phyloP scores from a whole-genome alignment of 2,329 filamentous ascomycete species.

The Sclerotinia spermophila region DNA sequence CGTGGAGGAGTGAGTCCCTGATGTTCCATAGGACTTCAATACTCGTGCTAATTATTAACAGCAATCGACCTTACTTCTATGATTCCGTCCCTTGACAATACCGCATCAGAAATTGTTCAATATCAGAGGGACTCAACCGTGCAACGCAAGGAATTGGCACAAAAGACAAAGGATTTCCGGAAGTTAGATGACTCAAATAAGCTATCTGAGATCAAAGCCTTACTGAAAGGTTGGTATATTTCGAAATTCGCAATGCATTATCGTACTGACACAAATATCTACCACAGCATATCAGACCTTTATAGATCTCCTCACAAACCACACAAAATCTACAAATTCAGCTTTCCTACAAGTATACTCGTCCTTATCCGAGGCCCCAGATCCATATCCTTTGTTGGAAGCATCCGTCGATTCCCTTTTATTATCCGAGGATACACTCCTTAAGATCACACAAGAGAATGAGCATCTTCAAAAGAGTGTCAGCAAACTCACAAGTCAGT shows the following conservation, averaged over 20 bases:
- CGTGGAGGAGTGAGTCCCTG: conserved; percentile 76
- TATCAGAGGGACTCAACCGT: conserved; percentile 95
- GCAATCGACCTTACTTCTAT: conserved; percentile 84
- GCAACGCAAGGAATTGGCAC: conserved; percentile 94
- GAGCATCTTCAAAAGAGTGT: conserved; percentile 79
- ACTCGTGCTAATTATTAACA: conserved; percentile 40
- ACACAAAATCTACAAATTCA: conserved; percentile 90
- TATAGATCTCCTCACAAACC: conserved; percentile 92
- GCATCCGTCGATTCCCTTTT: conserved; percentile 94
- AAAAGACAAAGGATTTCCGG: conserved; percentile 97
- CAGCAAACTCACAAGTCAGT: conserved; percentile 68
- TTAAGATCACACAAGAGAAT: conserved; percentile 85
- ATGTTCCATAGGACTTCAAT: conserved; percentile 9
- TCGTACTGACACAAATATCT: neutral
- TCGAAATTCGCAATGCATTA: neutral
- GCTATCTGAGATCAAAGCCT: conserved; percentile 78
- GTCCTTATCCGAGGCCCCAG: conserved; percentile 88
- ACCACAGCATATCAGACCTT: conserved; percentile 85
- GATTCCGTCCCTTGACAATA: conserved; percentile 81
- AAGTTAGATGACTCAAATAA: conserved; percentile 89
- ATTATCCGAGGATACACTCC: conserved; percentile 85
- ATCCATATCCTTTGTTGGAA: conserved; percentile 93
- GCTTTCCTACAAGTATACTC: conserved; percentile 92
- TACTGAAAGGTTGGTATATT: conserved; percentile 68
- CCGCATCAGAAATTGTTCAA: conserved; percentile 89